Conservation (phyloP, 2,329 filamentous ascomycete genomes). For the Monosporascus cannonballus region DNA sequence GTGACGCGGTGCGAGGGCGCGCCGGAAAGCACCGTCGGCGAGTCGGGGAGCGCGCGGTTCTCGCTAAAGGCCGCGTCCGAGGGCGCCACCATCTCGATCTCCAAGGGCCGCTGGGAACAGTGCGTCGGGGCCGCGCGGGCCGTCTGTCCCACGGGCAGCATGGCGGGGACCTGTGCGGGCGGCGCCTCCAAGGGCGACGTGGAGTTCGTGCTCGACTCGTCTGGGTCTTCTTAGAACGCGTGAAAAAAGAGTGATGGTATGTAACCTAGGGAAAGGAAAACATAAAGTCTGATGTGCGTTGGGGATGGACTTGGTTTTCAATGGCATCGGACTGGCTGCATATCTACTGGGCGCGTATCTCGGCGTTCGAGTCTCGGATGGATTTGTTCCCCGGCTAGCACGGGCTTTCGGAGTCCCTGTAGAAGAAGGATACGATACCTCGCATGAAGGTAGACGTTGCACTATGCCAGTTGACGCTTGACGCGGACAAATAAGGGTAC, state of each 20-base stretch:
- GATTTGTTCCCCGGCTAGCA: too few relatives aligned
- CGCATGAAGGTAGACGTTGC: too few relatives aligned
- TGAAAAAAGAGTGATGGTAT: not conserved
- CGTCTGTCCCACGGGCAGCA: conserved; percentile 43
- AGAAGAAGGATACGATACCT: too few relatives aligned
- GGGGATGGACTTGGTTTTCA: too few relatives aligned
- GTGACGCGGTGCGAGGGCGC: conserved; percentile 39
- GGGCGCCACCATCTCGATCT: conserved; percentile 46
- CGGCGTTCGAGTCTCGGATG: too few relatives aligned
- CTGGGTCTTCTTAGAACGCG: conserved; percentile 6
- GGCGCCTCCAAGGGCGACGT: conserved; percentile 42
- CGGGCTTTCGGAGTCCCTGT: too few relatives aligned
- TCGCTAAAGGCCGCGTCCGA: conserved; percentile 33
- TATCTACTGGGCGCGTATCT: too few relatives aligned
- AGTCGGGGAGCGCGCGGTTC: conserved; percentile 43
- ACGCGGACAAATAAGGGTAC: too few relatives aligned
- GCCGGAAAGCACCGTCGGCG: conserved; percentile 37
- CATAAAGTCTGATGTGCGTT: not conserved
- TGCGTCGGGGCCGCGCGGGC: conserved; percentile 48
- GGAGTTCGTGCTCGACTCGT: conserved; percentile 32
- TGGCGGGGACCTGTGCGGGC: conserved; percentile 40
- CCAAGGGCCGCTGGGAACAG: conserved; percentile 46
- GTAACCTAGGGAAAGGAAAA: not conserved
- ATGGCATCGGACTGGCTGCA: too few relatives aligned
- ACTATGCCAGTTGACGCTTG: too few relatives aligned